A percentile compares a stretch with the other conserved stretches of the same genome.
Conservation (phyloP, 768 basidiomycete species). For the Stropharia rugosoannulata region DNA sequence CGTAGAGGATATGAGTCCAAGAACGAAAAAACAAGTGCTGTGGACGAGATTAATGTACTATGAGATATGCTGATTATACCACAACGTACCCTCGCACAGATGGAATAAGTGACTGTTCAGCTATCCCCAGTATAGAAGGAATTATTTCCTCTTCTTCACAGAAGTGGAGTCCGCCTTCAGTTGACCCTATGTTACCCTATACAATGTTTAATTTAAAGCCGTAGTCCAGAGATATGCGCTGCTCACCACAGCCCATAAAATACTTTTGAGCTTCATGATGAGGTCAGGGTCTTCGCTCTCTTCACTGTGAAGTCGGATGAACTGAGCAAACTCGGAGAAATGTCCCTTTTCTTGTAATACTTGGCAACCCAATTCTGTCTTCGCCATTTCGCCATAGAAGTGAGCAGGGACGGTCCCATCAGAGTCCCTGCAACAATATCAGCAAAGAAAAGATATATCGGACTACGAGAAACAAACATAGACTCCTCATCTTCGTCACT, state of each 20-base stretch:
- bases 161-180: slow-evolving; percentile 88
- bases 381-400: slow-evolving; percentile 98
- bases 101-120: slow-evolving; percentile 84
- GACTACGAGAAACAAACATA: slow-evolving; percentile 35
- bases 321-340: slow-evolving; percentile 86
- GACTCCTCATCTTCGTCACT: slow-evolving; percentile 67
- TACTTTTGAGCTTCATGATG: slow-evolving; percentile 89
- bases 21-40: slow-evolving; percentile 95
- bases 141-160: slow-evolving; percentile 96
- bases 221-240: background rate
- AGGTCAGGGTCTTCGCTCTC: slow-evolving; percentile 84
- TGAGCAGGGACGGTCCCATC: slow-evolving; percentile 91
- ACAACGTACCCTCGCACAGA: slow-evolving; percentile 87
- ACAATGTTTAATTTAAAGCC: background rate
- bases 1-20: slow-evolving; percentile 91
- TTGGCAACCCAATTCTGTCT: slow-evolving; percentile 93
- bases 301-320: slow-evolving; percentile 83
- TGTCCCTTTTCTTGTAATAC: slow-evolving; percentile 89
- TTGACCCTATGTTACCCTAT: slow-evolving; percentile 93
- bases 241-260: slow-evolving; percentile 93
- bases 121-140: slow-evolving; percentile 86
- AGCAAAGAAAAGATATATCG: background rate
- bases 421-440: slow-evolving; percentile 50
- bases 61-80: background rate
- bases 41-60: background rate